phyloP scores from a whole-genome alignment of 306 rosid species.

The Medicago ruthenica region DNA sequence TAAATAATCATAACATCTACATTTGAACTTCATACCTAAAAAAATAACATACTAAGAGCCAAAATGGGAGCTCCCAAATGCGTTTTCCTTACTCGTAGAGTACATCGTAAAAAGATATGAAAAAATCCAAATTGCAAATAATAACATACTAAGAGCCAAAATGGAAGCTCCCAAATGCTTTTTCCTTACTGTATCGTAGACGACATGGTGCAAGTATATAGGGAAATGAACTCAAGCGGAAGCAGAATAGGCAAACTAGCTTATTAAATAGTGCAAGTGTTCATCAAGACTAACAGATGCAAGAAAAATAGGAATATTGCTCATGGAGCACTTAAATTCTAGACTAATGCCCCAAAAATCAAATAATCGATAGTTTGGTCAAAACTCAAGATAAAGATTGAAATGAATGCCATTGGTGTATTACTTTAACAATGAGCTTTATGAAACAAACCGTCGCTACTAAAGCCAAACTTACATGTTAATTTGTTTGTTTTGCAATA shows the following conservation, averaged over 20 bases:
- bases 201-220: too few relatives aligned
- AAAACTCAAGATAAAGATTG: conserved; percentile 2
- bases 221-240: too few relatives aligned
- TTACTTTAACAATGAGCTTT: not conserved
- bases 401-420: not conserved
- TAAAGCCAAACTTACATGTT: conserved; percentile 49
- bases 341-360: conserved; percentile 13
- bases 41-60: conserved; percentile 5
- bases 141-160: too few relatives aligned
- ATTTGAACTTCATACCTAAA: conserved; percentile 8
- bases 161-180: too few relatives aligned
- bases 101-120: not conserved
- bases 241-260: not conserved
- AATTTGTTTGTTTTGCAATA: conserved; percentile 60
- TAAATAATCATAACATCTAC: not conserved
- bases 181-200: too few relatives aligned
- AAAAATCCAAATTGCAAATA: conserved; percentile 12
- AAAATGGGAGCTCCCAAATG: not conserved
- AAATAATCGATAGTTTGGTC: conserved; percentile 12
- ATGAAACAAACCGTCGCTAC: not conserved
- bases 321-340: conserved; percentile 2
- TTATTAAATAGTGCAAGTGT: not conserved
- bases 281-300: conserved; percentile 6
- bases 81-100: not conserved
- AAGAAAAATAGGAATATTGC: conserved; percentile 16